phyloP scores from a whole-genome alignment of 345 rosid species.

The Euphorbia lathyris region DNA sequence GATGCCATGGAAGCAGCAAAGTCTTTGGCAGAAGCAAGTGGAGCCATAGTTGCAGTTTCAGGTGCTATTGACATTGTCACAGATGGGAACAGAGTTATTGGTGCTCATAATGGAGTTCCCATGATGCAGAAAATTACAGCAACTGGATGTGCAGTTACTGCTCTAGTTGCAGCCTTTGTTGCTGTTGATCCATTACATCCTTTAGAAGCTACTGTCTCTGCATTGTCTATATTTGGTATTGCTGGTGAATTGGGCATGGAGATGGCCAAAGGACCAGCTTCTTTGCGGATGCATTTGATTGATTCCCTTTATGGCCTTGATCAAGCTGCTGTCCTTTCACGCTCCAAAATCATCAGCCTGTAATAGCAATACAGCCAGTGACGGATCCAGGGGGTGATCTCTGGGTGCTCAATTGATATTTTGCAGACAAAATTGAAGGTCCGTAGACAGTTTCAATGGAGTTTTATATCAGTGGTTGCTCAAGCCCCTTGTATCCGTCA shows the following conservation, averaged over 20 bases:
- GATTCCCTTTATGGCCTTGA: conserved; percentile 71
- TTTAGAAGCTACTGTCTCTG: conserved; percentile 76
- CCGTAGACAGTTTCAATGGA: too few relatives aligned
- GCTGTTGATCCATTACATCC: conserved; percentile 53
- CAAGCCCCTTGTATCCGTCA: too few relatives aligned
- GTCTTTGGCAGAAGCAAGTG: conserved; percentile 56
- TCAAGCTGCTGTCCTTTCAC: conserved; percentile 42
- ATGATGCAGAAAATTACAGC: conserved; percentile 92
- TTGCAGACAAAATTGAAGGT: too few relatives aligned
- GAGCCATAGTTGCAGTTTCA: conserved; percentile 68
- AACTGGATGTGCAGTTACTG: conserved; percentile 76
- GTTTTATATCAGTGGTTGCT: too few relatives aligned
- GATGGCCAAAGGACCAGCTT: conserved; percentile 77
- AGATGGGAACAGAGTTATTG: conserved; percentile 57
- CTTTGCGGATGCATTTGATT: conserved; percentile 72
- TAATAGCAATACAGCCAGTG: conserved; percentile 8
- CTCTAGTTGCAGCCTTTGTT: conserved; percentile 74
- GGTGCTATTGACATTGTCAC: conserved; percentile 77
- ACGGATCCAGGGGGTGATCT: too few relatives aligned
- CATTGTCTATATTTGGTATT: conserved; percentile 71
- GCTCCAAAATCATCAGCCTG: conserved; percentile 38
- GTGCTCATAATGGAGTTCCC: conserved; percentile 70
- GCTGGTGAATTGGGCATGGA: conserved; percentile 85
- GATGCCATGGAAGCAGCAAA: conserved; percentile 88
- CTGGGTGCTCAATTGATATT: too few relatives aligned